A percentile compares a stretch with the other conserved stretches of the same genome.
Conservation (phyloP, 805 yeast genomes). For the Starmerella gropengiesseri region DNA sequence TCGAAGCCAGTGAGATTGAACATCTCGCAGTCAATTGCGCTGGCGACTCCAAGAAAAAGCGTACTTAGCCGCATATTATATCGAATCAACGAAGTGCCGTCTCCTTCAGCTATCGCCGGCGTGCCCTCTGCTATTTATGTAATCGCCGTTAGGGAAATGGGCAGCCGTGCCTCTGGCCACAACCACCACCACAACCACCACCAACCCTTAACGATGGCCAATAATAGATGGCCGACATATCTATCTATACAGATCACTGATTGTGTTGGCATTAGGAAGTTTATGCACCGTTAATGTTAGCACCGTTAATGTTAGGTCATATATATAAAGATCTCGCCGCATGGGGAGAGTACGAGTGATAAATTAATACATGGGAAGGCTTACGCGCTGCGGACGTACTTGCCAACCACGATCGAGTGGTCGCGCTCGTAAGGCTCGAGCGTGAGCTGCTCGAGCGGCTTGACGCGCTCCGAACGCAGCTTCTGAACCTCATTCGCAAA, state of each 20-base stretch:
- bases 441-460: conserved; percentile 96
- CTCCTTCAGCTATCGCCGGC: no score
- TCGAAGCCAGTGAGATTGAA: not conserved
- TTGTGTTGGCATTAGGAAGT: not conserved
- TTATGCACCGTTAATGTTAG: not conserved
- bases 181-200: no score
- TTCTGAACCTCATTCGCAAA: conserved; percentile 99
- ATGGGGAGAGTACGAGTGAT: not conserved
- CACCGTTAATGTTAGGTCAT: not conserved
- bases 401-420: conserved; percentile 97
- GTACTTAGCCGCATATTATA: not conserved
- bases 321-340: not conserved
- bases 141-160: no score
- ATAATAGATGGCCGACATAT: no score
- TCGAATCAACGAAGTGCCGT: no score
- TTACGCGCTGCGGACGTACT: conserved; percentile 75
- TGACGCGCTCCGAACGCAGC: conserved; percentile 96
- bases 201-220: no score
- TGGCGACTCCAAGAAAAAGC: not conserved
- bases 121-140: no score
- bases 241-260: no score
- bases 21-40: conserved; percentile 2
- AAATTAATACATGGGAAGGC: conserved; percentile 6
- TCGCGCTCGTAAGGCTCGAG: conserved; percentile 99
- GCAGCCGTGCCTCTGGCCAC: no score